Conservation (phyloP, 2,329 filamentous ascomycete species). For the Fusarium kyushuense region DNA sequence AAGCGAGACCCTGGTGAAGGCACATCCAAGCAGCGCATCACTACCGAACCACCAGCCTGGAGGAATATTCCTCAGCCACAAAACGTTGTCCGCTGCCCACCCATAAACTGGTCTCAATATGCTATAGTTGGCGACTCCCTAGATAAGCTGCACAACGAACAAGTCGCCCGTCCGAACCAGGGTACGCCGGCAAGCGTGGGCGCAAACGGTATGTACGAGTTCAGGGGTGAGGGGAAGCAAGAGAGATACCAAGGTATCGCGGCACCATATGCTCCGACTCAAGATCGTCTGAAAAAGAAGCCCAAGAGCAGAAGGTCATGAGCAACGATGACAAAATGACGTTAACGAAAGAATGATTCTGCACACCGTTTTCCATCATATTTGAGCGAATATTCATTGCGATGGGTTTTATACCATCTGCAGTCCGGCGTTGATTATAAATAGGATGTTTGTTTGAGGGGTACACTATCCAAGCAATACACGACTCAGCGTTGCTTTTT, state of each 20-base stretch:
- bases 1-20: constrained; percentile 45
- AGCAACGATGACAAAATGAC: constrained; percentile 29
- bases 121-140: constrained; percentile 83
- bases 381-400: constrained; percentile 26
- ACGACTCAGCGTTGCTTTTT: constrained; percentile 9
- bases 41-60: constrained; percentile 60
- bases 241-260: constrained; percentile 65
- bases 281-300: constrained; percentile 61
- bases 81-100: constrained; percentile 85
- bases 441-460: constrained; percentile 22
- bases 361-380: constrained; percentile 7
- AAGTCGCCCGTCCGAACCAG: constrained; percentile 72
- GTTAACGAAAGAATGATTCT: constrained; percentile 25
- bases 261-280: constrained; percentile 66
- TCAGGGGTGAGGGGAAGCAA: constrained; percentile 60
- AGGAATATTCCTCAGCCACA: constrained; percentile 79
- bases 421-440: constrained; percentile 32
- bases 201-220: constrained; percentile 63
- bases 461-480: constrained; percentile 17
- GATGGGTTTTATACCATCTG: constrained; percentile 12
- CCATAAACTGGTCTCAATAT: constrained; percentile 96
- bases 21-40: constrained; percentile 40
- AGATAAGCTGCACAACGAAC: constrained; percentile 86
- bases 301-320: constrained; percentile 51
- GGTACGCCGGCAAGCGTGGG: constrained; percentile 63